Evolutionary conservation across 495 filamentous ascomycete genomes (phyloP).

Genomic region (Rhypophila decipiens): DNA sequence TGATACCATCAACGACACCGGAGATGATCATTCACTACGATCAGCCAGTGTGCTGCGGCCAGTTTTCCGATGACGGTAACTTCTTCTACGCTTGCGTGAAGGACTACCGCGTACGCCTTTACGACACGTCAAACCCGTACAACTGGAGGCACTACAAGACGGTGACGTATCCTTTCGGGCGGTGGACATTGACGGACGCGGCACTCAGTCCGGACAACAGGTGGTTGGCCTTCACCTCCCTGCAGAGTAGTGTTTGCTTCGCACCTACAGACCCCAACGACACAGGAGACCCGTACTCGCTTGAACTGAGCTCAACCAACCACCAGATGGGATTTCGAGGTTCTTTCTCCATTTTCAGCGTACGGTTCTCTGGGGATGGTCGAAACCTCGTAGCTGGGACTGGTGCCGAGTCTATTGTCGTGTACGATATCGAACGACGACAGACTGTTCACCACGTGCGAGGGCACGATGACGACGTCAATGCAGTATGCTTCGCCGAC

Average conservation of each 20-base stretch:
- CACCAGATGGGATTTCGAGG: slow-evolving; percentile 25
- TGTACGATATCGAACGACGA: slow-evolving; percentile 87
- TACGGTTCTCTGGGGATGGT: slow-evolving; percentile 90
- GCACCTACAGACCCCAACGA: slow-evolving; percentile 82
- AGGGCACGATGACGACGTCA: slow-evolving; percentile 85
- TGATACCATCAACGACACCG: slow-evolving; percentile 66
- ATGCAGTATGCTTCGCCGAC: slow-evolving; percentile 95
- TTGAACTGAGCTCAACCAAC: slow-evolving; percentile 58
- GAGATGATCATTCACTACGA: slow-evolving; percentile 87
- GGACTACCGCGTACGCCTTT: slow-evolving; percentile 92
- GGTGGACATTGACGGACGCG: slow-evolving; percentile 96
- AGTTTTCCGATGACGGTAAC: slow-evolving; percentile 94
- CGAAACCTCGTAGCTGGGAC: slow-evolving; percentile 88
- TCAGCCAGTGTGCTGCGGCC: slow-evolving; percentile 82
- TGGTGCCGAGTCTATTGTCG: slow-evolving; percentile 67
- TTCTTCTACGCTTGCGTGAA: slow-evolving; percentile 96
- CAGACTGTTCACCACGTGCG: slow-evolving; percentile 64
- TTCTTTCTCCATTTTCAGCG: slow-evolving; percentile 69
- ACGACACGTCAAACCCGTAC: slow-evolving; percentile 94
- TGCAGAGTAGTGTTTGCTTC: slow-evolving; percentile 72
- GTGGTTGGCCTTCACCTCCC: slow-evolving; percentile 83
- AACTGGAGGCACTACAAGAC: slow-evolving; percentile 96
- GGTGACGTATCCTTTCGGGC: slow-evolving; percentile 73
- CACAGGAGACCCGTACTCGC: slow-evolving; percentile 62
- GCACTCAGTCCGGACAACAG: slow-evolving; percentile 86